Evolutionary conservation across 192 early-diverging fungal species (phyloP), one percentile per base, ranked within the genome.

Genomic region (Podila clonocystis): DNA sequence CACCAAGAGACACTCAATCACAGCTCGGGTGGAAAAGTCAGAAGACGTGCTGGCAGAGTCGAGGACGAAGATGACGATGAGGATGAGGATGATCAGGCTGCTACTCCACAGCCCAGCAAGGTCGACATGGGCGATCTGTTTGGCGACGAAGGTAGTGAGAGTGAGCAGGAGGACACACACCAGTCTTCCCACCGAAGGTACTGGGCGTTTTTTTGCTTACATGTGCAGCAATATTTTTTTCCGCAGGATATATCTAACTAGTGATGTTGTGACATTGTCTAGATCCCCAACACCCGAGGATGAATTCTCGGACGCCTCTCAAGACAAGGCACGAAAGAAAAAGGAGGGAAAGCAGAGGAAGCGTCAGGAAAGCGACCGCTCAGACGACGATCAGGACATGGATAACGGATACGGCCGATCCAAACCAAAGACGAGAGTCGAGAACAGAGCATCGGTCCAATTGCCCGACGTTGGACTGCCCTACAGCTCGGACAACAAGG

Each of bases 401-500:
- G 69, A 72, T 30, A 66, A 72, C 26, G 76, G 68, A 19, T 79
- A 72, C 29, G 48, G 61, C 2, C 62, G n/a, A 31, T 65, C 70
- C 11, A 65, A 59, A 26, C 49, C 50, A 9, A 80, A 60, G 41
- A 26, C 33, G 17, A 80, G 63, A 55, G 49, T 79, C 41, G 76
- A 80, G 57, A 80, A 72, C 55, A 66, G 76, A 24, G 65, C 33
- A 6, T 41, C 65, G 1, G 76, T 80, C 2, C 70, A 80, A 31
- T 50, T 80, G 45, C 76, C 76, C 7, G 70, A 72, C 41, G 72
- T 80, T 65, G 76, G 76, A 22, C 24, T 72, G 24, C 76, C 76
- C 11, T 80, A 80, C 34, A 72, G 70, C 26, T 63, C 76, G 3
- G 76, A 80, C 33, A 28, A 30, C 41, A 80, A 80, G 76, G 76